Base-by-base conservation (phyloP, 1,284 basidiomycete genomes). In the Thecaphora frezii region DNA sequence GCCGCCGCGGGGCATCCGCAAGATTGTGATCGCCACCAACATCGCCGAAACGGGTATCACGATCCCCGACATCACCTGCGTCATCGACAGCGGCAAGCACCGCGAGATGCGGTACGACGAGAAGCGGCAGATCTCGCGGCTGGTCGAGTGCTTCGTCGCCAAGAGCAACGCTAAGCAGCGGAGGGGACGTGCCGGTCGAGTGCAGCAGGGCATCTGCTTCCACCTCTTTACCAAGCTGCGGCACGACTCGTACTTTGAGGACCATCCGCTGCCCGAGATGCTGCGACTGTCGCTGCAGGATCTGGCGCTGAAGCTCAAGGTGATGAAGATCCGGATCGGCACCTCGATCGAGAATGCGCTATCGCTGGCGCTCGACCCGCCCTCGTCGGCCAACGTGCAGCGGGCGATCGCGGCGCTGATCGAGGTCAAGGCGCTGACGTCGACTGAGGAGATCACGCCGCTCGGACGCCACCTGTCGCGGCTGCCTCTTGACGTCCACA, bases 41-140 rank as follows among this genome's bases (percentile, higher is more conserved):
- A 88, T 90, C 66, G 87, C 90, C 25, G 91, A 96, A 78, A 96
- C 91, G 16, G 94, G 94, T 78, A 90, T 98, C 57, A 98, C 94
- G 0, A 97, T 98, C 55, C 94, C 94, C 5, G 96, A 99, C 73
- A 91, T 97, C 54, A 97, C 94, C 2, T 94, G 93, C 71, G 96
- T 98, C 14, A 93, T 98, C 54, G 96, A 98, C 78, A 86, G 88
- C 0, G 96, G 96, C 45, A 93, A 92, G 76, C 93, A 98, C 77
- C 85, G 63, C 19, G 66, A 60, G 46, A 74, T 77, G 75, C 68
- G 74, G 5, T 98, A 93, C 75, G 94, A 98, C 76, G 96, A 98
- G 82, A 98, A 97, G 81, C 86, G 94, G 8, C 94, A 98, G 75
- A 87, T 97, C 51, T 96, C 91, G 54, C 86, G 92, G 19, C 82